Percentiles rank a stretch among this genome's conserved stretches.
These are phyloP conservation scores for Pseudocercospora vitis DNA, from an alignment of 2,329 filamentous ascomycete genomes.

Conservation along the genomic window DNA sequence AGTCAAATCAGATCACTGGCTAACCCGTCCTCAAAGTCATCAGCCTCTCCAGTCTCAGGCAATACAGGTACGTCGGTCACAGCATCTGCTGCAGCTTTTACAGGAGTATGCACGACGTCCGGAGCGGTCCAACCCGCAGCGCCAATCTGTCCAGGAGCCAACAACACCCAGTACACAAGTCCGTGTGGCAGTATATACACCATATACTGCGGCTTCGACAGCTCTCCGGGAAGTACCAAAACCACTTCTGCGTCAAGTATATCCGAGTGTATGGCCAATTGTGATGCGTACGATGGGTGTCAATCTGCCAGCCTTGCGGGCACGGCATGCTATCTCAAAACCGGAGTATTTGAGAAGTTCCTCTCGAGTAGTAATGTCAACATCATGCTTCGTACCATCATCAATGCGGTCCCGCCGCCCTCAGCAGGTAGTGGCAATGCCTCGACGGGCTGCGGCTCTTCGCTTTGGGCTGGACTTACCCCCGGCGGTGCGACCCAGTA, in stretches of 20 bases:
- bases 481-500: conserved; percentile 23
- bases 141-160: conserved; percentile 12
- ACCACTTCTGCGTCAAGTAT: conserved; percentile 11
- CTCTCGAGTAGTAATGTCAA: conserved; percentile 5
- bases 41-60: not conserved
- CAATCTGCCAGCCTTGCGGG: conserved; percentile 17
- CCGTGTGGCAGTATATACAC: conserved; percentile 24
- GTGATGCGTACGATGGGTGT: conserved; percentile 20
- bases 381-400: conserved; percentile 12
- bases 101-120: conserved; percentile 9
- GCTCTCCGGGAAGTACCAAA: conserved; percentile 8
- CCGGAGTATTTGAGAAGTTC: conserved; percentile 12
- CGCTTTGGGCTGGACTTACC: conserved; percentile 25
- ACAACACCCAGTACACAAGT: conserved; percentile 17
- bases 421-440: conserved; percentile 20
- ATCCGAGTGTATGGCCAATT: conserved; percentile 22
- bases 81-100: conserved; percentile 6
- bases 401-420: conserved; percentile 22
- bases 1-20: not conserved
- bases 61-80: conserved; percentile 14
- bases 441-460: conserved; percentile 29
- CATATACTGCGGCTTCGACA: conserved; percentile 25
- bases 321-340: conserved; percentile 28
- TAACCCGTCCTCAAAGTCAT: not conserved
- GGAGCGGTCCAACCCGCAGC: conserved; percentile 7